A percentile compares a stretch with the other conserved stretches of the same genome.
Evolutionary conservation across 495 filamentous ascomycete genomes (phyloP).

Genomic region (Podospora pseudocomata): DNA sequence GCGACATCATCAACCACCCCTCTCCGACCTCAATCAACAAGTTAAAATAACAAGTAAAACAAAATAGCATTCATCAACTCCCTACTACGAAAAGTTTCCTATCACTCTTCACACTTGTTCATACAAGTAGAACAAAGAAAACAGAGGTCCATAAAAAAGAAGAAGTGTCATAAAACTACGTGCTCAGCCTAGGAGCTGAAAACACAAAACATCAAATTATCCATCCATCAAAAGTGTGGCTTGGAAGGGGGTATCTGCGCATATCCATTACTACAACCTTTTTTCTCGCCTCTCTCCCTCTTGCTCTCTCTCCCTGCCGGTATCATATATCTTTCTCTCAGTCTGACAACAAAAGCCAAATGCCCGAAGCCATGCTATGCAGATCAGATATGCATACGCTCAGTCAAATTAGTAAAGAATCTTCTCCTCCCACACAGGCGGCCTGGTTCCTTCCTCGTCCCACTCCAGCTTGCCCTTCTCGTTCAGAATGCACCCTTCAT

Average conservation of each 20-base stretch:
- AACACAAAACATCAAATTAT: neutral
- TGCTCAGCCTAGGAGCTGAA: neutral
- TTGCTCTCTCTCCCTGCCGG: neutral
- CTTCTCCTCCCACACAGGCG: conserved; percentile 79
- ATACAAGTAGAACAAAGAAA: neutral
- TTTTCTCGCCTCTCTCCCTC: neutral
- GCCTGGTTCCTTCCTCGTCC: conserved; percentile 65
- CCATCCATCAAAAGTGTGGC: neutral
- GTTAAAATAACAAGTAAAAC: neutral
- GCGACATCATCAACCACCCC: neutral
- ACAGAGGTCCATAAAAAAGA: neutral
- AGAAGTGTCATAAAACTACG: neutral
- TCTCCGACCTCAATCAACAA: neutral
- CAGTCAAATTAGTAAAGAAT: conserved; percentile 42
- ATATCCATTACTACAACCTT: neutral
- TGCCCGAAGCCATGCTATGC: neutral
- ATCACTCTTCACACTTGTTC: too few relatives aligned
- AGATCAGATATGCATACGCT: neutral
- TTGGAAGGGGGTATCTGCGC: neutral
- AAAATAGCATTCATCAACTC: neutral
- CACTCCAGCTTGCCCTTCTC: conserved; percentile 76
- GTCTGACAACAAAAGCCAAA: neutral
- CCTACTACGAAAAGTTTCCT: too few relatives aligned
- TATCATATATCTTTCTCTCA: neutral
- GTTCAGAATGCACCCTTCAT: conserved; percentile 76